Base-by-base conservation (phyloP, 1,284 basidiomycete genomes). In the Heliocybe sulcata region DNA sequence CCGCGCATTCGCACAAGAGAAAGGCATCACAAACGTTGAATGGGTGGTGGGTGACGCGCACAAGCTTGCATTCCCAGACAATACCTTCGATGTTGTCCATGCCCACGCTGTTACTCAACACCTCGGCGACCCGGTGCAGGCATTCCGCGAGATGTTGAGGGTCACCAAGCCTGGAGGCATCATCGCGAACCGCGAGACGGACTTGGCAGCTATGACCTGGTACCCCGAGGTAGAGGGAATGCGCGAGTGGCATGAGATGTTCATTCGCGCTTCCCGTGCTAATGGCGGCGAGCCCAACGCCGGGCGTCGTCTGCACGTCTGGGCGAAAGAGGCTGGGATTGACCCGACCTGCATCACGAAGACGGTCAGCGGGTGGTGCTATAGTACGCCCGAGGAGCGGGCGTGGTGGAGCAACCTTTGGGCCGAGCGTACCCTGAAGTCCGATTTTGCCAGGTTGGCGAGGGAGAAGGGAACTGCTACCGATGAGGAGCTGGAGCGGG, bases 41-140 rank as follows among this genome's bases (percentile, higher is more conserved):
- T 76, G 73, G 58, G 48, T 56, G 31, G 54, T 62, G 16, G 73
- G 68, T 26, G 68, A 74, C 56, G 68, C 64, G 6, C 60, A 65
- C 55, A 57, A 59, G 14, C 65, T 76, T 1, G 61, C 63, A 35
- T 69, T 66, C 56, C 64, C 65, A 8, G 72, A 76, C 58, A 63
- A 55, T 33, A 63, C 67, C 12, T 75, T 74, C 62, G 76, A 77
- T 63, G 64, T 76, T 57, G 73, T 74, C n/a, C 73, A 76, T 57
- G 69, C 70, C 31, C 74, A 76, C 57, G 74, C 77, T 60, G 74
- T 78, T 12, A 65, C 77, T 3, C 71, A 73, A 61, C 75, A 78
- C 61, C 61, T 76, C 29, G 49, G 60, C 4, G 69, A 77, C 55
- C 75, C 75, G 1, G 62, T 73, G 19, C 56, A 61, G 26, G 67